Percentiles rank a stretch among this genome's conserved stretches.
Conservation (phyloP, 768 basidiomycete genomes). For the Pleurotus cornucopiae region DNA sequence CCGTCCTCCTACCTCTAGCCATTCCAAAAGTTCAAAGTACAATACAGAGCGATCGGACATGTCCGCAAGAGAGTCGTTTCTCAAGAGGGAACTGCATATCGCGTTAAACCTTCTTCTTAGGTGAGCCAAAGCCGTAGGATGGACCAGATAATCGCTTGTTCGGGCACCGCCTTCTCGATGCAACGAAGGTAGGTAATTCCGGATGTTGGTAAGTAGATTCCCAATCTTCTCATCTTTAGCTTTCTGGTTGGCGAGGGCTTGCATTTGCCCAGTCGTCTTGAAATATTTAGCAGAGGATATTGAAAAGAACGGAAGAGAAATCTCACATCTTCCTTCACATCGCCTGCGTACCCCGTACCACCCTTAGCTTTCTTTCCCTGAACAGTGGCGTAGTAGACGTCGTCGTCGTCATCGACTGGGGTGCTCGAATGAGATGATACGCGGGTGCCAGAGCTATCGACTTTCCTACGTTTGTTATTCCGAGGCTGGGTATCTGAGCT, state of each 20-base stretch:
- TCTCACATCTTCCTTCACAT: slow-evolving; percentile 80
- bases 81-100: slow-evolving; percentile 77
- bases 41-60: slow-evolving; percentile 86
- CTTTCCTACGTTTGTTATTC: slow-evolving; percentile 44
- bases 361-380: slow-evolving; percentile 67
- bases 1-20: slow-evolving; percentile 69
- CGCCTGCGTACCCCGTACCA: slow-evolving; percentile 87
- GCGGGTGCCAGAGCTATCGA: slow-evolving; percentile 16
- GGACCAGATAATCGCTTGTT: slow-evolving; percentile 88
- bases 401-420: slow-evolving; percentile 48
- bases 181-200: slow-evolving; percentile 81
- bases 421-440: slow-evolving; percentile 17
- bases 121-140: slow-evolving; percentile 89
- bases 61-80: slow-evolving; percentile 90
- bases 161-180: slow-evolving; percentile 71
- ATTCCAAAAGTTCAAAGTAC: slow-evolving; percentile 87
- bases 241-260: slow-evolving; percentile 71
- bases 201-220: slow-evolving; percentile 61
- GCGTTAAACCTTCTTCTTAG: slow-evolving; percentile 88
- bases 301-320: slow-evolving; percentile 1
- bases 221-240: slow-evolving; percentile 73
- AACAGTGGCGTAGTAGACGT: slow-evolving; percentile 34
- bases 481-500: slow-evolving; percentile 29
- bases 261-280: slow-evolving; percentile 76
- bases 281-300: slow-evolving; percentile 4